Base-by-base conservation (phyloP, 169 alveolate genomes). In the Plasmodium berghei region DNA sequence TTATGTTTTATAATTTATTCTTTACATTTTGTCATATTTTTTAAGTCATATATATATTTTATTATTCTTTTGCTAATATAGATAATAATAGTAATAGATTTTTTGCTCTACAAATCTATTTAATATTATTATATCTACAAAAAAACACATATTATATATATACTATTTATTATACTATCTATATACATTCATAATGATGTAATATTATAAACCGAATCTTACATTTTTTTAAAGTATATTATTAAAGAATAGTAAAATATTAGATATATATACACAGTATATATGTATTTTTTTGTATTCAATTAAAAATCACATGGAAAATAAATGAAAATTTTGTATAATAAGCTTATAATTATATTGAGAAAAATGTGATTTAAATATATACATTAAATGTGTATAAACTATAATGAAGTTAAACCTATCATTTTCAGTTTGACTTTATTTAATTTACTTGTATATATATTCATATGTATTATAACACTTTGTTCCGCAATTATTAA, bases 301-400 rank as follows among this genome's bases (percentile, higher is more conserved):
- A 58, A 9, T 58, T 58, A 14, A 58, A 58, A n/a, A 26, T 0
- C n/a, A 34, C 5, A 3, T n/a, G 9, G 6, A 10, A 22, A n/a
- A 63, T 10, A 26, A 63, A 63, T 9, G n/a, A 2, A 63, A 63
- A 63, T 34, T 26, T 63, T 63, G 72, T 34, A 63, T 26, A 14
- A 63, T 8, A 54, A 6, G 40, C 16, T 63, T n/a, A 63, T 63
- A 63, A 34, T 14, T 28, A 5, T 63, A 63, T 8, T 63, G 40
- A 16, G 54, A 26, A 63, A 58, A 63, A 34, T 14, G n/a, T n/a
- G 12, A 26, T 63, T 26, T 46, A 63, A 63, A 63, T 63, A 63
- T 63, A 16, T 52, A 16, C 59, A 52, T 52, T 52, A 14, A 14
- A 52, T 52, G 59, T 52, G 59, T 52, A 52, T 52, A 12, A 12